Percentiles rank a stretch among this genome's conserved stretches.
Evolutionary conservation across 2,329 filamentous ascomycete species (phyloP).

Genomic region (Shiraia bambusicola): DNA sequence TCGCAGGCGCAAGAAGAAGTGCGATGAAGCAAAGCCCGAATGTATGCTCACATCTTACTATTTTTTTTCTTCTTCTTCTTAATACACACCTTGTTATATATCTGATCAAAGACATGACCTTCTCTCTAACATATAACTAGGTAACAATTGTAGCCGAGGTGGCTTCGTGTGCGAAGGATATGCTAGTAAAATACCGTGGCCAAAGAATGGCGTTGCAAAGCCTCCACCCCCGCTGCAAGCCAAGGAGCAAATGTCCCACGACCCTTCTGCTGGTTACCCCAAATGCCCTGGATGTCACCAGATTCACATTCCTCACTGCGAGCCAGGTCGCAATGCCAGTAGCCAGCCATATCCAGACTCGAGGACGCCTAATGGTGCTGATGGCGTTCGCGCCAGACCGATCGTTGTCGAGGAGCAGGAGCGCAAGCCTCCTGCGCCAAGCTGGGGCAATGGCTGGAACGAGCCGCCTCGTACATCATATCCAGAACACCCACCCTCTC

Average conservation of each 20-base stretch:
- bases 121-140: slow-evolving; percentile 10
- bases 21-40: slow-evolving; percentile 88
- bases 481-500: slow-evolving; percentile 19
- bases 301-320: slow-evolving; percentile 36
- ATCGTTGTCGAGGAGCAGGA: slow-evolving; percentile 50
- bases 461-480: slow-evolving; percentile 26
- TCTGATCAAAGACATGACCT: not conserved
- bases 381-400: slow-evolving; percentile 50
- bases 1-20: slow-evolving; percentile 93
- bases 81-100: no score
- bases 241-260: slow-evolving; percentile 60
- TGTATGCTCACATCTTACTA: slow-evolving; percentile 62
- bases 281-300: slow-evolving; percentile 22
- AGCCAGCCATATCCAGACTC: slow-evolving; percentile 29
- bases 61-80: slow-evolving; percentile 52
- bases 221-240: slow-evolving; percentile 71
- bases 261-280: slow-evolving; percentile 20
- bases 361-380: slow-evolving; percentile 24
- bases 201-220: slow-evolving; percentile 68
- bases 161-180: slow-evolving; percentile 93
- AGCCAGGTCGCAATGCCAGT: slow-evolving; percentile 12
- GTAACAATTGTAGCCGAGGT: slow-evolving; percentile 82
- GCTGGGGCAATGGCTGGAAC: slow-evolving; percentile 26
- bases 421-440: slow-evolving; percentile 25
- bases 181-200: slow-evolving; percentile 74